Percentiles rank a stretch among this genome's conserved stretches.
These are phyloP conservation scores for Mycena leptocephala DNA, from an alignment of 768 basidiomycete genomes.

Conservation along the genomic window DNA sequence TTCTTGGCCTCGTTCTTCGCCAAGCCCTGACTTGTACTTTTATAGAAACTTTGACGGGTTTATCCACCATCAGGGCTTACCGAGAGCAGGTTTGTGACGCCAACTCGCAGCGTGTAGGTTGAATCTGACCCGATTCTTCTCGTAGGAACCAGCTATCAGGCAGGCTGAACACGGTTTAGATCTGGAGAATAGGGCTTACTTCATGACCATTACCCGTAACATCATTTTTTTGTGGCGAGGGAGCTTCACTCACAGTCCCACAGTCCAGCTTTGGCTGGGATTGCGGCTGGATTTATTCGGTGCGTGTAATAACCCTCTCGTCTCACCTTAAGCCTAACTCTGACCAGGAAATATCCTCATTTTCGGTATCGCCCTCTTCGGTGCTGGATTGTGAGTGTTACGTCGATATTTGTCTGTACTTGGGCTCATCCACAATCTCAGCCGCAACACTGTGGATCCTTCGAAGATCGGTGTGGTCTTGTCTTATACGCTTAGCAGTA, in stretches of 20 bases:
- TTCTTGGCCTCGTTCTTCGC: not conserved
- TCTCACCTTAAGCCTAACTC: no score
- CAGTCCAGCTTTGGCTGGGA: slow-evolving; percentile 76
- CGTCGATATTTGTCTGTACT: not conserved
- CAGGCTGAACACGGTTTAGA: slow-evolving; percentile 71
- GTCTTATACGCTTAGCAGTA: slow-evolving; percentile 69
- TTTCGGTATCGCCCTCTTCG: slow-evolving; percentile 81
- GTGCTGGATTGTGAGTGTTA: slow-evolving; percentile 64
- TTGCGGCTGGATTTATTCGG: slow-evolving; percentile 78
- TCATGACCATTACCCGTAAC: slow-evolving; percentile 67
- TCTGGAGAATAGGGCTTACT: slow-evolving; percentile 74
- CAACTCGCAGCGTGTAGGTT: no score
- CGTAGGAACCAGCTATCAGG: slow-evolving; percentile 63
- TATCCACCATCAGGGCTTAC: slow-evolving; percentile 77
- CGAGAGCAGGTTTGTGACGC: slow-evolving; percentile 60
- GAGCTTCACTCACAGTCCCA: not conserved
- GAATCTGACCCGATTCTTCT: no score
- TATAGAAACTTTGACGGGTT: slow-evolving; percentile 75
- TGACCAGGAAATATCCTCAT: slow-evolving; percentile 79
- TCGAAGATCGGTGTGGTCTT: slow-evolving; percentile 72
- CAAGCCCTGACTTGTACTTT: not conserved
- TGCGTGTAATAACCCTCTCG: no score
- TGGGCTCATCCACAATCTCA: not conserved
- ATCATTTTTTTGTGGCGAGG: not conserved
- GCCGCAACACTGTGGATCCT: slow-evolving; percentile 58